These are phyloP conservation scores for Debaryomyces fabryi DNA, from an alignment of 1,139 yeast species.

Conservation along the genomic window DNA sequence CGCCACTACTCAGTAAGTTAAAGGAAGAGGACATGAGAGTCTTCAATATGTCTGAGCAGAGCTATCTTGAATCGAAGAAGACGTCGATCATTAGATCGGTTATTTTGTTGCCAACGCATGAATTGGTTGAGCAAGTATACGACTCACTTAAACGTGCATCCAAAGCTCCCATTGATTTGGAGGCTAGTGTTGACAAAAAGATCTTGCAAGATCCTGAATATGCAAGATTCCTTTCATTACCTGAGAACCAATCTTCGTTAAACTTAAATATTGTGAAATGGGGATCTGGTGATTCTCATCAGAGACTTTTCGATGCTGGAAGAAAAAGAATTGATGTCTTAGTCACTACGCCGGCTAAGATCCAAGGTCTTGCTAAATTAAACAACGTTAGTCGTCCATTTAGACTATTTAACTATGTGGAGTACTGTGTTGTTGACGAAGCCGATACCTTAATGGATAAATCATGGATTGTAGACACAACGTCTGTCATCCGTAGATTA, in stretches of 20 bases:
- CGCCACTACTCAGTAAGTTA: slow-evolving; percentile 71
- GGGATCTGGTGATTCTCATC: slow-evolving; percentile 55
- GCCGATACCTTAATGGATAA: slow-evolving; percentile 92
- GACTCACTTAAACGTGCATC: slow-evolving; percentile 50
- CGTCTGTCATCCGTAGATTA: slow-evolving; percentile 54
- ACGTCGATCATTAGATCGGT: slow-evolving; percentile 62
- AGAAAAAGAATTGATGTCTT: slow-evolving; percentile 67
- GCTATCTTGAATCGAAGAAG: slow-evolving; percentile 32
- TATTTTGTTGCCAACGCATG: slow-evolving; percentile 85
- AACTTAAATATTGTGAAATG: slow-evolving; percentile 57
- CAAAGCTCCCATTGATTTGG: slow-evolving; percentile 24
- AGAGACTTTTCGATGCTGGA: slow-evolving; percentile 50
- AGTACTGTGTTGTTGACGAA: slow-evolving; percentile 82
- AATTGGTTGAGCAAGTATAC: slow-evolving; percentile 80
- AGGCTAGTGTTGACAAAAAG: slow-evolving; percentile 17
- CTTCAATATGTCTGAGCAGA: slow-evolving; percentile 29
- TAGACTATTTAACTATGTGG: slow-evolving; percentile 46
- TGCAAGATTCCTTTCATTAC: slow-evolving; percentile 26
- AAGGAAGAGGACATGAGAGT: slow-evolving; percentile 52
- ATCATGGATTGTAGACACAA: slow-evolving; percentile 75
- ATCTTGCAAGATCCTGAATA: slow-evolving; percentile 22
- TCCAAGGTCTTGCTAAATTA: slow-evolving; percentile 49
- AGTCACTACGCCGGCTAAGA: slow-evolving; percentile 81
- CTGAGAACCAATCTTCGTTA: slow-evolving; percentile 32
- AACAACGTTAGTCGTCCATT: slow-evolving; percentile 51